Evolutionary conservation across 768 basidiomycete species (phyloP), one percentile per base, ranked within the genome.

Genomic region (Leccinum fibrillosum): DNA sequence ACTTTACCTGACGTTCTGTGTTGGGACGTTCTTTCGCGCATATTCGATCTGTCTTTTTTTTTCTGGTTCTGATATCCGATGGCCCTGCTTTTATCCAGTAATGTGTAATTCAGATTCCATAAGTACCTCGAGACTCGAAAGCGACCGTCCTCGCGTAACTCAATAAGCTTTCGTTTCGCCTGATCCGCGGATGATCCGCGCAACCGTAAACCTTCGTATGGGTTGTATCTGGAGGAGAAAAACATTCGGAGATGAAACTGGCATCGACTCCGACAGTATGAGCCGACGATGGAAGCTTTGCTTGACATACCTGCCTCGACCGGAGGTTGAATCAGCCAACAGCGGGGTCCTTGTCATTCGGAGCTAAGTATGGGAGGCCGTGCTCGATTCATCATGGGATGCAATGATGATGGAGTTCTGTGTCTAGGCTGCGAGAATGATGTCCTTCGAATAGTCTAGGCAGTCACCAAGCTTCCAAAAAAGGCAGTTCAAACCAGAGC

Each of bases 161-260:
- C 52, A 53, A 61, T 59, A 62, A 59, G 54, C 55, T 54, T 57
- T 32, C 47, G 17, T 44, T 44, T 59, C 37, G 53, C 51, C n/a
- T 52, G 60, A 60, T 70, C 65, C 66, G 70, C 69, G 64, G 56
- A 54, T 45, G 58, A 57, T 66, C 63, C 62, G 69, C 67, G 66
- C 26, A 59, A 68, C 63, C 42, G 58, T 59, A 63, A 69, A 67
- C 55, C 57, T 64, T 65, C 51, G 53, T 17, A 47, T 49, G 28
- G 10, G 42, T 19, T 42, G 34, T 11, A 42, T 26, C 23, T 49
- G 51, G 49, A 50, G 52, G 57, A 30, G 32, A 44, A 50, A 59
- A 58, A 62, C 57, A 60, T 60, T 67, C 65, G 67, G 69, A 69
- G 65, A 69, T 71, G 61, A 58, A 67, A 66, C 58, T 19, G 7